Evolutionary conservation across 2,329 filamentous ascomycete species (phyloP).

Genomic region (Ophiocordyceps camponoti-leonardi): DNA sequence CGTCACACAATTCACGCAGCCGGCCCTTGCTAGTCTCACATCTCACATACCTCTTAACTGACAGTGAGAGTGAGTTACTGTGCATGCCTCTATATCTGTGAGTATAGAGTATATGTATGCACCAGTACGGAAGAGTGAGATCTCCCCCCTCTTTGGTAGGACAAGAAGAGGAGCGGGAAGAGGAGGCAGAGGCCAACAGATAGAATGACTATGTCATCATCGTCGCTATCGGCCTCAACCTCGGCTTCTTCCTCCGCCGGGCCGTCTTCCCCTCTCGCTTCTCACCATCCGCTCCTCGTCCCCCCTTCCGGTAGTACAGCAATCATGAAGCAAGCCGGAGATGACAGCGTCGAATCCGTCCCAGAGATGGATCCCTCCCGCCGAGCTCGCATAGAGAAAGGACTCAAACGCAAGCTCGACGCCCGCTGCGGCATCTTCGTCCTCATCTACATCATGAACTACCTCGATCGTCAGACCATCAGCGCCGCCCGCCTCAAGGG

Average conservation of each 20-base stretch:
- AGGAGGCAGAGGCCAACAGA: no score
- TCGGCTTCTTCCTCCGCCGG: background rate
- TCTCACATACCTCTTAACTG: no score
- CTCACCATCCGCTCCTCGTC: background rate
- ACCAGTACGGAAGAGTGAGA: no score
- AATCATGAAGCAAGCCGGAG: constrained; percentile 1
- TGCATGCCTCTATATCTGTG: no score
- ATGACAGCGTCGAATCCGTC: constrained; percentile 4
- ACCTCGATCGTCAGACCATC: constrained; percentile 52
- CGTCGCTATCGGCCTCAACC: background rate
- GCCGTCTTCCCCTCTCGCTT: background rate
- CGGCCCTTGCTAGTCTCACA: no score
- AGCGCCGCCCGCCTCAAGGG: constrained; percentile 48
- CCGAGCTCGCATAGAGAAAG: constrained; percentile 40
- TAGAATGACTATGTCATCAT: no score
- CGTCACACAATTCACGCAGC: no score
- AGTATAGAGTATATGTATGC: no score
- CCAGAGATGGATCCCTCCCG: constrained; percentile 23
- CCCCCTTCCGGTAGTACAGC: background rate
- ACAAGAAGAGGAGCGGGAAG: no score
- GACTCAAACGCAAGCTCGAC: constrained; percentile 55
- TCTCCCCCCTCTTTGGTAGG: no score
- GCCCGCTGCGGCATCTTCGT: constrained; percentile 49
- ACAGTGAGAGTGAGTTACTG: no score
- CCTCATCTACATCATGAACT: constrained; percentile 61